Conservation (phyloP, 1,284 basidiomycete species). For the Gomphus bonarii region DNA sequence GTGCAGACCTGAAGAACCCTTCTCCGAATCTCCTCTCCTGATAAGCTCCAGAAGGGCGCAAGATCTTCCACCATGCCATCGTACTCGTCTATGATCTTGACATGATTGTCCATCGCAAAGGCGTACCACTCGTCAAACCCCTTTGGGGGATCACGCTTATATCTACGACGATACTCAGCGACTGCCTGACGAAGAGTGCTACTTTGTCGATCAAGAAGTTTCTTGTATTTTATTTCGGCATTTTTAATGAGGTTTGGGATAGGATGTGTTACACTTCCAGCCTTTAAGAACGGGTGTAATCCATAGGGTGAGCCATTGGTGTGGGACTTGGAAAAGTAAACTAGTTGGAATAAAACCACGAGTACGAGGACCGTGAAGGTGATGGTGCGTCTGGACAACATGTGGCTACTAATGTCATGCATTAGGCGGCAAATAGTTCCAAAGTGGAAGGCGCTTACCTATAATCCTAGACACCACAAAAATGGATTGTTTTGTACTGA, state of each 20-base stretch:
- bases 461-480: too few species aligned
- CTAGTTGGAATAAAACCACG: background rate
- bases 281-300: background rate
- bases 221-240: constrained; percentile 57
- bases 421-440: too few species aligned
- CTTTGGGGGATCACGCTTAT: constrained; percentile 69
- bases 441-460: too few species aligned
- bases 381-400: background rate
- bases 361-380: background rate
- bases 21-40: constrained; percentile 61
- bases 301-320: background rate
- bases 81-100: constrained; percentile 86
- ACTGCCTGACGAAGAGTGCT: constrained; percentile 66
- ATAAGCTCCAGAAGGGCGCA: constrained; percentile 68
- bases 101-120: constrained; percentile 65
- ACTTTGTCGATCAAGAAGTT: constrained; percentile 66
- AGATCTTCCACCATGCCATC: constrained; percentile 76
- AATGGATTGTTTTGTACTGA: too few species aligned
- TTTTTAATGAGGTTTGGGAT: constrained; percentile 76
- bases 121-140: constrained; percentile 88
- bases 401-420: background rate
- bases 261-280: constrained; percentile 41
- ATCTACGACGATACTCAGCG: constrained; percentile 68
- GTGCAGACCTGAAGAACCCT: constrained; percentile 56
- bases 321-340: background rate